Percentiles rank a stretch among this genome's conserved stretches.
Conservation (phyloP, 202 grass and related monocot species). For the Brachypodium distachyon region DNA sequence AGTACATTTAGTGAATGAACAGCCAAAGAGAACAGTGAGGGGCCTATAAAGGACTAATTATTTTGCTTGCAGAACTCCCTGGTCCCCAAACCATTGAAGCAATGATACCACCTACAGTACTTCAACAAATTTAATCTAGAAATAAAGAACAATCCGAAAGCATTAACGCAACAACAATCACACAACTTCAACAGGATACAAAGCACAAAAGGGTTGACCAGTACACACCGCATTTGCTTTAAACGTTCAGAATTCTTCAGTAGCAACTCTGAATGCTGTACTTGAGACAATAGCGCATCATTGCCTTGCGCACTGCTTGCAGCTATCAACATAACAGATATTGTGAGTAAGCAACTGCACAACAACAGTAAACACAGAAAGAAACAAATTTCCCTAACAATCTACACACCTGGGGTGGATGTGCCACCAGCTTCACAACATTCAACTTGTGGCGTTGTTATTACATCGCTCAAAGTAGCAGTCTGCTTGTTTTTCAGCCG, state of each 20-base stretch:
- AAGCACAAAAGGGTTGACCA: background rate
- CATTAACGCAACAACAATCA: background rate
- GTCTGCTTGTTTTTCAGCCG: constrained; percentile 57
- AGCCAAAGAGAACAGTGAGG: no score
- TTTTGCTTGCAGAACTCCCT: background rate
- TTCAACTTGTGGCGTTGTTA: constrained; percentile 16
- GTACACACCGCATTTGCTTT: constrained; percentile 43
- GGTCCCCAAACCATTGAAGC: background rate
- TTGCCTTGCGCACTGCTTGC: background rate
- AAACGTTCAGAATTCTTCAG: constrained; percentile 21
- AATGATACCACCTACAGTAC: background rate
- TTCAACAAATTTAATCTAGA: background rate
- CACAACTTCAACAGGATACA: background rate
- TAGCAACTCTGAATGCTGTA: constrained; percentile 24
- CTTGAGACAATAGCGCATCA: constrained; percentile 8
- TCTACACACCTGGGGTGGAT: constrained; percentile 22
- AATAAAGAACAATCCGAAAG: background rate
- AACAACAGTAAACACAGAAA: background rate
- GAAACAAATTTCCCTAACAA: background rate
- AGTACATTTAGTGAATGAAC: no score
- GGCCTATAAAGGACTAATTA: background rate
- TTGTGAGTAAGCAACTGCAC: background rate
- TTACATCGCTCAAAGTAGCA: background rate
- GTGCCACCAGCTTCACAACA: constrained; percentile 14
- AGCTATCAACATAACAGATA: constrained; percentile 12